A percentile compares a stretch with the other conserved stretches of the same genome.
Evolutionary conservation across 1,284 basidiomycete genomes (phyloP).

Genomic region (Tremellales sp.): DNA sequence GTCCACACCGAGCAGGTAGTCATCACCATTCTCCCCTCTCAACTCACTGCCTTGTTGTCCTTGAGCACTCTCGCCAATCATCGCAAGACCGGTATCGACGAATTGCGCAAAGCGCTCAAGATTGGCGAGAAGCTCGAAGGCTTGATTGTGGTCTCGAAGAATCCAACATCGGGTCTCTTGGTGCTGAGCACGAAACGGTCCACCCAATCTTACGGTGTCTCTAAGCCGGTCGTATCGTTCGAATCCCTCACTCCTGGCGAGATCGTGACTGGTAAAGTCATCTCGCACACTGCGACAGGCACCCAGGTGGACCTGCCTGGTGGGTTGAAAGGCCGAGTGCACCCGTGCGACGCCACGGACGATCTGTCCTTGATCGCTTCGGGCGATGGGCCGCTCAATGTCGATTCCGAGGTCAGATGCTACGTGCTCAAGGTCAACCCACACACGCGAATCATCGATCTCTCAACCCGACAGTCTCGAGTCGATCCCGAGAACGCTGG

Average conservation of each 20-base stretch:
- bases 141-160: constrained; percentile 84
- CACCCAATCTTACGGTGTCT: constrained; percentile 50
- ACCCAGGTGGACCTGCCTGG: constrained; percentile 69
- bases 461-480: constrained; percentile 74
- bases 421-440: constrained; percentile 65
- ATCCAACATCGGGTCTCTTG: constrained; percentile 78
- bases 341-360: constrained; percentile 76
- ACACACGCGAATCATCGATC: constrained; percentile 62
- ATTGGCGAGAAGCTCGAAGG: constrained; percentile 70
- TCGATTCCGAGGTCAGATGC: constrained; percentile 66
- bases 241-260: constrained; percentile 67
- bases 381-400: constrained; percentile 57
- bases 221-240: constrained; percentile 55
- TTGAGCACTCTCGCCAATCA: constrained; percentile 83
- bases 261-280: constrained; percentile 70
- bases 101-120: constrained; percentile 64
- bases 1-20: constrained; percentile 81
- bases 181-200: constrained; percentile 65
- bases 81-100: constrained; percentile 63
- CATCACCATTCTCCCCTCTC: constrained; percentile 65
- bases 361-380: constrained; percentile 56
- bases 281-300: constrained; percentile 61
- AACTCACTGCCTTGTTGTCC: constrained; percentile 76
- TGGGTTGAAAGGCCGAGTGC: constrained; percentile 66
- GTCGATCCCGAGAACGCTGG: constrained; percentile 51